A percentile compares a stretch with the other conserved stretches of the same genome.
phyloP scores from a whole-genome alignment of 2,329 filamentous ascomycete species.

The Microdochium bolleyi region DNA sequence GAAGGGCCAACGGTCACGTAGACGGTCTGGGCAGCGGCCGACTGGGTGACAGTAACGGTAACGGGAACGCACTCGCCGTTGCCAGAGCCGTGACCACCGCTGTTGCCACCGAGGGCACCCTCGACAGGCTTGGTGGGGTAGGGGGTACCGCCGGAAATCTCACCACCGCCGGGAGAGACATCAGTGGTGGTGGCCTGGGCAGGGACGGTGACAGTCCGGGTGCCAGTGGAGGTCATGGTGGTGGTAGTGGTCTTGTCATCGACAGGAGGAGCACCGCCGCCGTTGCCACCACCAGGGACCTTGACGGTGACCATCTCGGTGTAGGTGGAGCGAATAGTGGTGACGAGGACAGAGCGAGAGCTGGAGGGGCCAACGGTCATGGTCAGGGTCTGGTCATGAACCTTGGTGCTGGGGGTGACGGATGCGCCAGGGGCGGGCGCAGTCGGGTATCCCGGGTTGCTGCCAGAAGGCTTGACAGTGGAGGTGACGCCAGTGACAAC shows the following conservation, averaged over 20 bases:
- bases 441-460: slow-evolving; percentile 6
- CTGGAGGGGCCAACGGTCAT: slow-evolving; percentile 18
- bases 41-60: slow-evolving; percentile 21
- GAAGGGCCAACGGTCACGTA: slow-evolving; percentile 15
- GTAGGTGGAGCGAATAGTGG: slow-evolving; percentile 20
- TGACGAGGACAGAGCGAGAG: slow-evolving; percentile 16
- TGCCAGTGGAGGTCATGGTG: slow-evolving; percentile 19
- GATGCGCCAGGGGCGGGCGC: slow-evolving; percentile 3
- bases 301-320: slow-evolving; percentile 17
- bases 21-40: slow-evolving; percentile 18
- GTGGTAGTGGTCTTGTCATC: slow-evolving; percentile 15
- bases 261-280: slow-evolving; percentile 7
- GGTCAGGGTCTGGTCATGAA: slow-evolving; percentile 11
- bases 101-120: background rate
- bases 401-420: slow-evolving; percentile 3
- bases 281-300: slow-evolving; percentile 2
- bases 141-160: background rate
- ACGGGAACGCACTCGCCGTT: slow-evolving; percentile 6
- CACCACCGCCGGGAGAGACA: slow-evolving; percentile 1
- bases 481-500: slow-evolving; percentile 17
- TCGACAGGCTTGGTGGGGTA: background rate
- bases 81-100: background rate
- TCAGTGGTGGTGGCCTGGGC: slow-evolving; percentile 5
- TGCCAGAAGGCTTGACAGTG: slow-evolving; percentile 9
- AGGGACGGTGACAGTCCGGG: slow-evolving; percentile 19